phyloP scores from a whole-genome alignment of 2,329 filamentous ascomycete species.

The Penicillium sclerotigenum region DNA sequence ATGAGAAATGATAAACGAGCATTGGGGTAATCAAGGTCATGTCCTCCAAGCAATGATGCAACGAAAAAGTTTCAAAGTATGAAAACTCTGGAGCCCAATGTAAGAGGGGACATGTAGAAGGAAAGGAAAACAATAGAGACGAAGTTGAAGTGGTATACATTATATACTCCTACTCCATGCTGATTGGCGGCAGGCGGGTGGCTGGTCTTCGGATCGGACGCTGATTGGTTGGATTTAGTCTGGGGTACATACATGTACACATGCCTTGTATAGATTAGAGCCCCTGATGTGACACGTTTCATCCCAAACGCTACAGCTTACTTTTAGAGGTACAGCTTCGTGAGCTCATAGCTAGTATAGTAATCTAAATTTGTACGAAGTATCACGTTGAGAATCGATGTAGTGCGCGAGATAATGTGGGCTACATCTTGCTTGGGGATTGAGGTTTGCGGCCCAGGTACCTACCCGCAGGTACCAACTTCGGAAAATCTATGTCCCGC shows the following conservation, averaged over 20 bases:
- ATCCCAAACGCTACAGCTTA: background rate
- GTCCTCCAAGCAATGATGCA: background rate
- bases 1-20: background rate
- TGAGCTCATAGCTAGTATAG: background rate
- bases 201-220: background rate
- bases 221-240: background rate
- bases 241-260: background rate
- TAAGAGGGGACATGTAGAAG: background rate
- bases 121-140: background rate
- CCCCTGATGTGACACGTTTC: background rate
- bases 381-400: background rate
- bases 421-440: background rate
- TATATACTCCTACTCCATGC: background rate
- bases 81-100: background rate
- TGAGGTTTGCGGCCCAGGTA: background rate
- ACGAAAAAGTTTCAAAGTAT: background rate
- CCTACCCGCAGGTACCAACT: too few relatives aligned
- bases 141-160: background rate
- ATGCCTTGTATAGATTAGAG: rapidly evolving
- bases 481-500: background rate
- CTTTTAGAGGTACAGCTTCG: rapidly evolving
- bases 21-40: background rate
- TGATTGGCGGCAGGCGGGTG: background rate
- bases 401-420: background rate
- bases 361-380: background rate